Evolutionary conservation across 495 filamentous ascomycete species (phyloP), one percentile per base, ranked within the genome.

Genomic region (Aspergillus steynii): DNA sequence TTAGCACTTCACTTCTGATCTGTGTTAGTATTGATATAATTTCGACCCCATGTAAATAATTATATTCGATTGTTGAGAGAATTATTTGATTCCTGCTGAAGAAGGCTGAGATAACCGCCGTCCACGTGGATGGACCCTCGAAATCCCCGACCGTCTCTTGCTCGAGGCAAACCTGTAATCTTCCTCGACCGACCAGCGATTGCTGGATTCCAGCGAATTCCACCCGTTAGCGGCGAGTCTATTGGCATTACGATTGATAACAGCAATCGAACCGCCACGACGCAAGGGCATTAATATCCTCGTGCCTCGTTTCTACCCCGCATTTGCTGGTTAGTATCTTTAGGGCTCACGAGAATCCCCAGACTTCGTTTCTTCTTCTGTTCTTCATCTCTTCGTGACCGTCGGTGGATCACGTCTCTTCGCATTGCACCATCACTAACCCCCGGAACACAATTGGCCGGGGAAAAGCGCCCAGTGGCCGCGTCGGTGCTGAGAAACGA

Each of bases 401-500:
- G 10, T 42, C 37, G 37, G 37, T 37, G 34, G 34, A 37, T 37
- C 31, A 4, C 34, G 8, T 37, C 34, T 10, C 4, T 10, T 9
- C 9, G 14, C 48, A 50, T 27, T 27, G 48, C 10, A 20, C 20
- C 20, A 20, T 20, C 20, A 20, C 20, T 20, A 26, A 29, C 27
- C 3, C 25, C 48, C 26, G 48, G 5, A 8, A 12, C 4, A 26
- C 25, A 26, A 26, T 50, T 50, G 20, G 55, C n/a, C 9, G 46
- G 27, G 42, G 34, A 29, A 48, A 34, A 52, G 29, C 20, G 2
- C 53, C 57, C 62, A 60, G 51, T 62, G 53, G 25, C 63, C 67
- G 62, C 61, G 56, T 3, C 53, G 63, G 56, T 55, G 61, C 61
- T 70, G 61, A 71, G 64, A 65, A 67, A 71, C 49, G 20, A 52